phyloP scores from a whole-genome alignment of 176 grass and related monocot genomes.

The barley (Hordeum vulgare) region DNA sequence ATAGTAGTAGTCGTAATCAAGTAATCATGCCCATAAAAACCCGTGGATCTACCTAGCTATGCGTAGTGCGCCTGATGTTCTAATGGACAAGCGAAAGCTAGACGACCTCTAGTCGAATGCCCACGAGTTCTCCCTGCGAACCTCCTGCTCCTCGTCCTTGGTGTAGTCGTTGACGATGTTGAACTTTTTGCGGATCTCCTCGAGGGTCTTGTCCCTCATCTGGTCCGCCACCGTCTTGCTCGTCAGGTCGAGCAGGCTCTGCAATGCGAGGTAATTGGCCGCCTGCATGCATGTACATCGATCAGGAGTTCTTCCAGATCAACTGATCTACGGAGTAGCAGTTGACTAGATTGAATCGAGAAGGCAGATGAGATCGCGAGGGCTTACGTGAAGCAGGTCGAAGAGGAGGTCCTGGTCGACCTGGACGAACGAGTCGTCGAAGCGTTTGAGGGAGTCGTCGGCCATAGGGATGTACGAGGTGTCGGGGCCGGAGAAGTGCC shows the following conservation, averaged over 20 bases:
- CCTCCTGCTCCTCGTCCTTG: not conserved
- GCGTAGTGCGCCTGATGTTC: too few relatives aligned
- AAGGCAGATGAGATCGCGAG: too few relatives aligned
- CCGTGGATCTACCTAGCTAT: too few relatives aligned
- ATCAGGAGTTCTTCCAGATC: not conserved
- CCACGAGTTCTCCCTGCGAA: conserved; percentile 18
- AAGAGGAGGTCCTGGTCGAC: not conserved
- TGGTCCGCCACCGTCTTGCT: not conserved
- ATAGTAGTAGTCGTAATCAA: too few relatives aligned
- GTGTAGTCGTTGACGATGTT: conserved; percentile 5
- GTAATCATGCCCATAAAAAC: too few relatives aligned
- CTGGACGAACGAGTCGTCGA: not conserved
- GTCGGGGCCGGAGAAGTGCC: not conserved
- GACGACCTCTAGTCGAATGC: not conserved
- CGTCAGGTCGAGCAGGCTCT: not conserved
- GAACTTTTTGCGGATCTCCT: not conserved
- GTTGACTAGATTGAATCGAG: not conserved
- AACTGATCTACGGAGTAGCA: not conserved
- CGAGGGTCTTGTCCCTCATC: not conserved
- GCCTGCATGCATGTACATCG: not conserved
- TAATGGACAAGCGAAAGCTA: too few relatives aligned
- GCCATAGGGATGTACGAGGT: too few relatives aligned
- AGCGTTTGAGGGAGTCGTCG: not conserved
- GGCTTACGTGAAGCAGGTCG: not conserved
- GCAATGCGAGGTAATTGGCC: not conserved